These are phyloP conservation scores for Puccinia triticina DNA, from an alignment of 1,284 basidiomycete species.

Conservation along the genomic window DNA sequence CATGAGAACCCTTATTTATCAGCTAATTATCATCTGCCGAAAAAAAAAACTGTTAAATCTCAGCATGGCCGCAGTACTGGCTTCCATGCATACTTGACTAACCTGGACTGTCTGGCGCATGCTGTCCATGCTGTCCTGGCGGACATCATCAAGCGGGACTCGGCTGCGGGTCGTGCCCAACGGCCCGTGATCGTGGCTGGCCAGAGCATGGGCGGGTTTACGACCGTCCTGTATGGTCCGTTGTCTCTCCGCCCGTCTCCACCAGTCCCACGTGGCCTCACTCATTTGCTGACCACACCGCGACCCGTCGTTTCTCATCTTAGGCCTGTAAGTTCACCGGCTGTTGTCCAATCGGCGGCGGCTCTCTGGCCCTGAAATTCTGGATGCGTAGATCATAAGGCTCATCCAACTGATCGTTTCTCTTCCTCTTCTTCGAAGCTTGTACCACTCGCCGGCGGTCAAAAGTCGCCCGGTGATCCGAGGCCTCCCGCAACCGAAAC, in stretches of 20 bases:
- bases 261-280: neutral
- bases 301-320: neutral
- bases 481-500: slow-evolving; percentile 15
- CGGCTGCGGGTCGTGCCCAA: slow-evolving; percentile 18
- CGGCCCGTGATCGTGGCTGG: slow-evolving; percentile 38
- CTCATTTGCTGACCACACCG: neutral
- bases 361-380: neutral
- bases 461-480: neutral
- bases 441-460: slow-evolving; percentile 34
- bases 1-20: neutral
- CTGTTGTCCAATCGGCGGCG: neutral
- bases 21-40: neutral
- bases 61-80: slow-evolving; percentile 51
- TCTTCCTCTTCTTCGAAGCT: neutral
- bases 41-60: neutral
- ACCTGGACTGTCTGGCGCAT: slow-evolving; percentile 43
- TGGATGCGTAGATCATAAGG: neutral
- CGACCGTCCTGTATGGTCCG: slow-evolving; percentile 36
- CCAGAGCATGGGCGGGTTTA: slow-evolving; percentile 46
- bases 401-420: neutral
- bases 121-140: slow-evolving; percentile 36
- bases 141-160: slow-evolving; percentile 44
- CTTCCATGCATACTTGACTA: slow-evolving; percentile 34
- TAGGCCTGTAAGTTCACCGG: slow-evolving; percentile 21
- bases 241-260: neutral